Evolutionary conservation across 306 rosid species (phyloP), one percentile per base, ranked within the genome.

Genomic region (Rosa rugosa): DNA sequence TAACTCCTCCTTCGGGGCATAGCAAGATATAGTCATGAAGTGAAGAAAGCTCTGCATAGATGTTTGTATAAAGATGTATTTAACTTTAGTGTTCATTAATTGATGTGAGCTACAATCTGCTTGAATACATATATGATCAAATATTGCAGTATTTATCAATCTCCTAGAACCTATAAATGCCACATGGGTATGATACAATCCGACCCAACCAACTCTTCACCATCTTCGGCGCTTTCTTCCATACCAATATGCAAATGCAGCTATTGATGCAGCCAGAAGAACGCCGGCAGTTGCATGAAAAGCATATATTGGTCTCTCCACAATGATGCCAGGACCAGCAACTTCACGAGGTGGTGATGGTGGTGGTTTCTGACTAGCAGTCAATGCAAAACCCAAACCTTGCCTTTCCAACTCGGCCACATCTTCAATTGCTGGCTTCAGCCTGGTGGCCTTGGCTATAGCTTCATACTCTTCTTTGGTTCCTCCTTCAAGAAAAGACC

Each of bases 231-330:
- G 99, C 86, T 88, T 86, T 84, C 89, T 89, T 16, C 96, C 98
- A n/a, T 95, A 93, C 86, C 92, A 90, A 78, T 85, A 93, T 3
- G 97, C 94, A 80, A 90, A 82, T 27, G 96, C 96, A 27, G 99
- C 97, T 77, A 95, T 72, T 8, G 99, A 90, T 68, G 92, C 93
- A 18, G 99, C 98, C 79, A 93, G 34, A 83, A 90, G 56, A 60
- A 95, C 97, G 22, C 98, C 98, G 0, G 92, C 98, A 0, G 97
- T 78, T 45, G 99, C 98, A 77, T 95, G 98, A 87, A 92, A 93
- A 78, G 84, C 86, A 80, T 89, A 80, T n/a, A 90, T 27, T 4
- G 97, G 96, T 83, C 71, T 95, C 56, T 90, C 92, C 86, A 90
- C 20, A 79, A 86, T 83, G n/a, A 91, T 68, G 84, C 72, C 85